phyloP scores from a whole-genome alignment of 1,284 basidiomycete species.

The Cryptococcus deneoformans region DNA sequence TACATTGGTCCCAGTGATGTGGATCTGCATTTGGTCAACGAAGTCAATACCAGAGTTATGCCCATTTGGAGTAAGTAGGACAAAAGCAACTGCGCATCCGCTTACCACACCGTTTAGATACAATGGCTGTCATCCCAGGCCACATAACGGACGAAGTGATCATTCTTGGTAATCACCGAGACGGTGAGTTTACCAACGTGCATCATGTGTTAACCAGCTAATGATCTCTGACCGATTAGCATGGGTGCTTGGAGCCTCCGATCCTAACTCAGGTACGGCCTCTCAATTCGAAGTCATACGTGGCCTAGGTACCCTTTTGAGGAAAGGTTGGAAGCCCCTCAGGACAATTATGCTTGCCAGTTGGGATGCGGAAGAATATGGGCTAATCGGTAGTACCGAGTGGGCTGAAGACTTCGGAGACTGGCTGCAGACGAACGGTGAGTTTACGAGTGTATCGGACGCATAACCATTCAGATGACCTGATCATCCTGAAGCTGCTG shows the following conservation, averaged over 20 bases:
- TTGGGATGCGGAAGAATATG: slow-evolving; percentile 95
- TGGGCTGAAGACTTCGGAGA: slow-evolving; percentile 84
- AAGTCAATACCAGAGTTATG: slow-evolving; percentile 73
- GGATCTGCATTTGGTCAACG: slow-evolving; percentile 50
- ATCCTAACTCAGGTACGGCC: slow-evolving; percentile 84
- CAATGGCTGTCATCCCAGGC: slow-evolving; percentile 86
- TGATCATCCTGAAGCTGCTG: slow-evolving; percentile 48
- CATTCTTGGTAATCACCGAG: slow-evolving; percentile 80
- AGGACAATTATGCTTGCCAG: slow-evolving; percentile 83
- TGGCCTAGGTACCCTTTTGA: slow-evolving; percentile 71
- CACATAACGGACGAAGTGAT: slow-evolving; percentile 82
- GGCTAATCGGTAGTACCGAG: slow-evolving; percentile 82
- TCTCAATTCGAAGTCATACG: slow-evolving; percentile 79
- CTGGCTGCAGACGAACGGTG: slow-evolving; percentile 68
- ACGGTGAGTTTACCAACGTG: slow-evolving; percentile 56
- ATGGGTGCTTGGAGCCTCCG: slow-evolving; percentile 70
- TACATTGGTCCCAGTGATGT: slow-evolving; percentile 54
- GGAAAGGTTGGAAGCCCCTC: slow-evolving; percentile 81
- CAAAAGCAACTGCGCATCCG: no score
- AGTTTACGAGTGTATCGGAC: slow-evolving; percentile 16
- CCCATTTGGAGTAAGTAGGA: slow-evolving; percentile 40
- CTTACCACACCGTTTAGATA: slow-evolving; percentile 49
- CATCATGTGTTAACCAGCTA: slow-evolving; percentile 18
- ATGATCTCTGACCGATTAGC: slow-evolving; percentile 28
- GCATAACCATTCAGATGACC: slow-evolving; percentile 19